Conservation (phyloP, 768 basidiomycete genomes). For the Psilocybe cyanescens region DNA sequence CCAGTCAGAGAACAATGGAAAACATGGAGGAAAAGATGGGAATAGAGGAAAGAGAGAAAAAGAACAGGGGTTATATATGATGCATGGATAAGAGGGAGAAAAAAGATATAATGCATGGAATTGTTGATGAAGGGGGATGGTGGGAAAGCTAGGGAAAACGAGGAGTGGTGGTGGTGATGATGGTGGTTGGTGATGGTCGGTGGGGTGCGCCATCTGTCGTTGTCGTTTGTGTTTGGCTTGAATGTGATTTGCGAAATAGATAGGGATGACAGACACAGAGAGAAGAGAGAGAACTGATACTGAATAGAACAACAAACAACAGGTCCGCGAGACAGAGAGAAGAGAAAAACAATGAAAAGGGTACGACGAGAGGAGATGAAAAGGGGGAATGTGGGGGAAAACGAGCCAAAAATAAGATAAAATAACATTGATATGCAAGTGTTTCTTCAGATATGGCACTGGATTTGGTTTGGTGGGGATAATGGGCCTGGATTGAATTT, state of each 20-base stretch:
- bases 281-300: conserved; percentile 17
- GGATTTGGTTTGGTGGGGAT: not conserved
- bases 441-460: conserved; percentile 19
- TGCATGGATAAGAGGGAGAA: not conserved
- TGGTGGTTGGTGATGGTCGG: not conserved
- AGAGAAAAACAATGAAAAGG: conserved; percentile 17
- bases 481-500: not conserved
- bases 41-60: conserved; percentile 4
- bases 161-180: conserved; percentile 7
- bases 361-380: conserved; percentile 2
- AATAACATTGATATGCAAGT: conserved; percentile 21
- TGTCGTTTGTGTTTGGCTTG: conserved; percentile 7
- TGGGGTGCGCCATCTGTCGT: not conserved
- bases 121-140: not conserved
- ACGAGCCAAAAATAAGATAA: conserved; percentile 18
- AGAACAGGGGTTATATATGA: conserved; percentile 9
- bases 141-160: not conserved
- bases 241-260: conserved; percentile 19
- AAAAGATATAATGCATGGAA: conserved; percentile 16
- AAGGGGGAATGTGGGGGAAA: not conserved
- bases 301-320: conserved; percentile 29
- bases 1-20: not conserved
- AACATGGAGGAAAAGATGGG: not conserved
- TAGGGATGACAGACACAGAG: conserved; percentile 16
- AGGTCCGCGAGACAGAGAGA: conserved; percentile 24